Evolutionary conservation across 1,284 basidiomycete species (phyloP), one percentile per base, ranked within the genome.

Genomic region (Sphaerobolus stellatus): DNA sequence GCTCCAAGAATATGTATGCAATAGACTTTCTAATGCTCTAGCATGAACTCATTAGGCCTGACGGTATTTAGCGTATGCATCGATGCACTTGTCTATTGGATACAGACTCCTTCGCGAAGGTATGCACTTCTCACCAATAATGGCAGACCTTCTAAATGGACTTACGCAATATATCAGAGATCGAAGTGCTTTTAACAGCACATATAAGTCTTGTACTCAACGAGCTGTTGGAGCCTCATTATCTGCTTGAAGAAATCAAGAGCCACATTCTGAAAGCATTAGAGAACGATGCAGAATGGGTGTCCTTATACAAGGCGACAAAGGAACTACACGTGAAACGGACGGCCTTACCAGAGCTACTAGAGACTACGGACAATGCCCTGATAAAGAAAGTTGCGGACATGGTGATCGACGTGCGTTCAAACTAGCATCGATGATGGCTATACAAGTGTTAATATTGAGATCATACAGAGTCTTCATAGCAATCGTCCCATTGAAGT

Each of bases 31-130:
- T 3, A 16, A 45, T 4, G 18, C 5, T 49, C 7, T 38, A 27
- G 24, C 24, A 5, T 5, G n/a, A 25, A 6, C 9, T 16, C 27
- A 16, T 31, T 36, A 28, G 28, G 5, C 27, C 16, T 20, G 20
- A 34, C 24, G 3, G 25, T 52, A 28, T 41, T 3, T 54, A 87
- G 86, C 82, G n/a, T 73, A 77, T 48, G 86, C 88, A 45, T 74
- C 85, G 0, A 68, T 91, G 22, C 73, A 72, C 28, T 71, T 93
- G 27, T 70, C 76, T 22, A 82, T 93, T 51, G 76, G 72, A 48
- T 93, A 90, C 67, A 80, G 88, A 25, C 81, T 85, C 69, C 70
- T 92, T 30, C 81, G 82, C 16, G 87, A 92, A 78, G 90, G 90
- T 90, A 30, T 20, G 24, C 33, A 16, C 28, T 31, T 22, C n/a